Conservation (phyloP, 108 stramenopile species). For the Epipyxis sp. region DNA sequence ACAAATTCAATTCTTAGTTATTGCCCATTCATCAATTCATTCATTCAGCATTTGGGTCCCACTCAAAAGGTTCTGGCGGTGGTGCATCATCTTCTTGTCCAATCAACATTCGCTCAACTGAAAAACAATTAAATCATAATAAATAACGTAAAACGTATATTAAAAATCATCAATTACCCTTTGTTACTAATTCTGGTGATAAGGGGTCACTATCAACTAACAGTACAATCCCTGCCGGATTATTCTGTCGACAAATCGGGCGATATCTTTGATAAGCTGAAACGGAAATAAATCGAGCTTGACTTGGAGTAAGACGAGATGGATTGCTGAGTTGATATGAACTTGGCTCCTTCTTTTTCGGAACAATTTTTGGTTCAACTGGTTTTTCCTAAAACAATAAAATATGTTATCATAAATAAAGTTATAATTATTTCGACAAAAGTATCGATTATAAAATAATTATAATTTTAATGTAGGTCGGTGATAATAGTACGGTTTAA, state of each 20-base stretch:
- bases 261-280: constrained; percentile 36
- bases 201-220: constrained; percentile 48
- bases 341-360: constrained; percentile 48
- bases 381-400: background rate
- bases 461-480: background rate
- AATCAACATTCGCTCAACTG: background rate
- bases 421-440: background rate
- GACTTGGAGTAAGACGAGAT: constrained; percentile 50
- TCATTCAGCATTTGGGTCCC: background rate
- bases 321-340: constrained; percentile 56
- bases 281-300: constrained; percentile 46
- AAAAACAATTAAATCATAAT: background rate
- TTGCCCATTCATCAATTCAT: too few species aligned
- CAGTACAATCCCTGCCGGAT: constrained; percentile 55
- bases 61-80: background rate
- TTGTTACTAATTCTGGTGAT: constrained; percentile 54
- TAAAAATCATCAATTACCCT: constrained; percentile 16
- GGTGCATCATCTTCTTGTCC: background rate
- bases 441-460: background rate
- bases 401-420: background rate
- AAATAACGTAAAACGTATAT: background rate
- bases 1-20: too few species aligned
- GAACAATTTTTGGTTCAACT: background rate
- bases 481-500: background rate
- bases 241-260: constrained; percentile 34